Evolutionary conservation across 2,329 filamentous ascomycete species (phyloP).

Genomic region (Cyphellophora europaea): DNA sequence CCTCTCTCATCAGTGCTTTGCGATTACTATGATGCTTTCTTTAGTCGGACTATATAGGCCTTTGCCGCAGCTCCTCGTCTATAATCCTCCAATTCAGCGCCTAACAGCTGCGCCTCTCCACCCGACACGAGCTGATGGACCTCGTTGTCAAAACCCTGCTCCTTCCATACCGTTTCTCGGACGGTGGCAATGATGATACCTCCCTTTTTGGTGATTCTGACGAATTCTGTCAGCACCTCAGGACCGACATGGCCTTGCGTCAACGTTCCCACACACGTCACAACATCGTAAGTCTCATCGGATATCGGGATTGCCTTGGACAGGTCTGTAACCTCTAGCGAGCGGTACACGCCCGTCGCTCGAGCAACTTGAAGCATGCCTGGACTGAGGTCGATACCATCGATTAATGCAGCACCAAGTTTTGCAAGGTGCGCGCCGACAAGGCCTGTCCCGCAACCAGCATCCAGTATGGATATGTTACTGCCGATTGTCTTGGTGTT

Average conservation of each 20-base stretch:
- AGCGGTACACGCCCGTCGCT: no score
- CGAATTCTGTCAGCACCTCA: slow-evolving; percentile 39
- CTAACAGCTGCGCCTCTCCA: slow-evolving; percentile 25
- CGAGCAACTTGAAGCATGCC: no score
- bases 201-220: slow-evolving; percentile 32
- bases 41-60: no score
- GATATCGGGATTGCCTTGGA: slow-evolving; percentile 31
- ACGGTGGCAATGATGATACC: slow-evolving; percentile 45
- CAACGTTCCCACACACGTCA: slow-evolving; percentile 47
- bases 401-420: no score
- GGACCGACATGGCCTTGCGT: slow-evolving; percentile 48
- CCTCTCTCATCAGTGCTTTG: no score
- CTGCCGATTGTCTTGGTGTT: slow-evolving; percentile 45
- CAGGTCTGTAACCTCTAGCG: no score
- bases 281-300: slow-evolving; percentile 38
- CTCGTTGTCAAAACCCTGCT: slow-evolving; percentile 38
- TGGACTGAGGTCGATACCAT: no score
- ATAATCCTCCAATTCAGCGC: slow-evolving; percentile 5
- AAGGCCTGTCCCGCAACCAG: no score
- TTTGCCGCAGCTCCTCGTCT: no score
- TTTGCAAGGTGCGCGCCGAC: no score
- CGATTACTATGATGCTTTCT: no score
- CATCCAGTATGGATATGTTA: slow-evolving; percentile 46
- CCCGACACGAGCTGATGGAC: slow-evolving; percentile 29
- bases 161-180: slow-evolving; percentile 40